Base-by-base conservation (phyloP, 495 filamentous ascomycete genomes). In the Pseudevernia furfuracea region DNA sequence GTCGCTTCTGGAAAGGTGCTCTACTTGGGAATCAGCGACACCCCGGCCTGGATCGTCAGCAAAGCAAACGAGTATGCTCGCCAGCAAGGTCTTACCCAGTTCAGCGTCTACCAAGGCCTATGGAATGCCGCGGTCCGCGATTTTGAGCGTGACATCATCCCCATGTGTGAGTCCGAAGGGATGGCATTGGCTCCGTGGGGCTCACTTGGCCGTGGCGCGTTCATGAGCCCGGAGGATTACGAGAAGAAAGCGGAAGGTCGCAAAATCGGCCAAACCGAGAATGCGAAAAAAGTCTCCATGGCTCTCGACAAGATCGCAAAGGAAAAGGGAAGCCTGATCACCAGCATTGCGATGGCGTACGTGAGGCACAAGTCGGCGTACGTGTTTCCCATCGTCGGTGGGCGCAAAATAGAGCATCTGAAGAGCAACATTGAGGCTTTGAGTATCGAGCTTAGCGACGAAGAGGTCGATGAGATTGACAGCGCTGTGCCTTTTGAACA, bases 321-420 rank as follows among this genome's bases (percentile, higher is more conserved):
- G 17, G 72, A 70, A 46, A 84, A 84, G 67, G 84, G 65, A 76
- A 76, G 14, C 66, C 71, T 28, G 74, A 77, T 62, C 70, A 60
- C 67, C 58, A 66, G 72, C 61, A 73, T 86, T 43, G 89, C 89
- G 3, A 72, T 91, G 59, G 88, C 89, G 4, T 92, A 92, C 72
- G 85, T 92, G 8, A 80, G 85, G 72, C 79, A 82, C 71, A 91
- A 91, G 73, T 77, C 86, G 17, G 85, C 88, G 0, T 87, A 91
- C 67, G 87, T 90, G 32, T 92, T 90, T 73, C 89, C 89, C 12
- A 85, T 92, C 60, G 79, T 90, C 30, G 89, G 89, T 19, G 84
- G 84, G 4, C 73, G 85, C 14, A 89, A 84, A 71, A 70, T 88
- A 57, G 82, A 85, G 69, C 84, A 90, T 69, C 71, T 89, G 28